Conservation (phyloP, 2,329 filamentous ascomycete species). For the Metarhizium humberi region DNA sequence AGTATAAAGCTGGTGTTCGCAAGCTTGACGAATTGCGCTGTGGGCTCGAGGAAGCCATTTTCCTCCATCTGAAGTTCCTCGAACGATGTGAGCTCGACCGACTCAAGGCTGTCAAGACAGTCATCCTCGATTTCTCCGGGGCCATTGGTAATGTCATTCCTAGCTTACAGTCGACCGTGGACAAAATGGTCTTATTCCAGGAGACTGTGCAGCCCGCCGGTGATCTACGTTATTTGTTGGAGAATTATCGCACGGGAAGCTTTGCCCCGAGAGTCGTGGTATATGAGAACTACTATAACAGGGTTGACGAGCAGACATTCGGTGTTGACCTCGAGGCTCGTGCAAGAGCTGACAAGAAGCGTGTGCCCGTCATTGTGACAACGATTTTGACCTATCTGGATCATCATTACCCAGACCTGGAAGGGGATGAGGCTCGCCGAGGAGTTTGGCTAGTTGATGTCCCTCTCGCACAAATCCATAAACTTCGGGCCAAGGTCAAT, state of each 20-base stretch:
- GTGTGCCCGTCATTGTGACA: constrained; percentile 86
- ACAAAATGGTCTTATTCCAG: constrained; percentile 98
- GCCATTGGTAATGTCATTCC: constrained; percentile 97
- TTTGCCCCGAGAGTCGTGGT: constrained; percentile 85
- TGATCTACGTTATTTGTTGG: constrained; percentile 85
- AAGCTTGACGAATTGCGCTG: constrained; percentile 87
- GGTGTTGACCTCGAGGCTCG: constrained; percentile 95
- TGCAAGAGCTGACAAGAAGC: constrained; percentile 87
- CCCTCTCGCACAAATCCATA: constrained; percentile 73
- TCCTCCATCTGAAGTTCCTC: constrained; percentile 87
- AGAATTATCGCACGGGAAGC: constrained; percentile 92
- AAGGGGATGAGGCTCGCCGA: constrained; percentile 87
- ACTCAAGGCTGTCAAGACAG: constrained; percentile 95
- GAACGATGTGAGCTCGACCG: constrained; percentile 95
- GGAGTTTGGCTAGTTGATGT: constrained; percentile 94
- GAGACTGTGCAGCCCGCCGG: constrained; percentile 93
- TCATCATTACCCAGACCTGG: constrained; percentile 92
- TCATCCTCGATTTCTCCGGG: constrained; percentile 93
- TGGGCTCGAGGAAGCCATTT: constrained; percentile 90
- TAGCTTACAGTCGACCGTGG: constrained; percentile 86
- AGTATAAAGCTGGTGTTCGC: constrained; percentile 78
- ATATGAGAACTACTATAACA: constrained; percentile 99
- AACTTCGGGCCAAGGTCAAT: constrained; percentile 74
- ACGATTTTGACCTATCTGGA: constrained; percentile 91
- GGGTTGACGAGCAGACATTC: constrained; percentile 94